These are phyloP conservation scores for Thraustochytrium sp. DNA, from an alignment of 352 stramenopile species.

Conservation along the genomic window DNA sequence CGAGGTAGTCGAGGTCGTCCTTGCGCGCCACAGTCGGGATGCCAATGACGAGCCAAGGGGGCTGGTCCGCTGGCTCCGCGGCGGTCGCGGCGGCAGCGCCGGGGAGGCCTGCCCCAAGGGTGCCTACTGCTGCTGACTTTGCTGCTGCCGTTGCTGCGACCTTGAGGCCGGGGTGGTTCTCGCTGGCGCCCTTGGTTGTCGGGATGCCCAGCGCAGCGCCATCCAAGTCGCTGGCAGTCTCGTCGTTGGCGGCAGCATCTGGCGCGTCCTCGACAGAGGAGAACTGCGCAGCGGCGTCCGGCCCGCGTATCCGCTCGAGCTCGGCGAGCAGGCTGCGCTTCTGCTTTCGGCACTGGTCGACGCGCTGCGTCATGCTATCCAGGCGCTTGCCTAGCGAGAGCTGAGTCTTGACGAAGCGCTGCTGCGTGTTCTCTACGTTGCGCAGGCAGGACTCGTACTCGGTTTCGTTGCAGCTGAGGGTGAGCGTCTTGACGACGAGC, in stretches of 20 bases:
- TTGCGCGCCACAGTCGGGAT: slow-evolving; percentile 55
- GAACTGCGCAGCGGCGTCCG: too few species aligned
- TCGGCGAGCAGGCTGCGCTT: neutral
- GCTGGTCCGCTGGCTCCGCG: neutral
- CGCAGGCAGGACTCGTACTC: slow-evolving; percentile 35
- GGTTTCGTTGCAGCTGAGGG: slow-evolving; percentile 38
- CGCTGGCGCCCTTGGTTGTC: too few species aligned
- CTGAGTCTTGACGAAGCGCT: neutral
- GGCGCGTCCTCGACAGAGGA: neutral
- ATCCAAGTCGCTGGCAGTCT: too few species aligned
- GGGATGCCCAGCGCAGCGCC: too few species aligned
- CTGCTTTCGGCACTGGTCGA: neutral
- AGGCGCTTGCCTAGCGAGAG: slow-evolving; percentile 3
- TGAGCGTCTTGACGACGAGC: slow-evolving; percentile 31
- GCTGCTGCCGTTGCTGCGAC: too few species aligned
- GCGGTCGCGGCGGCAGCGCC: neutral
- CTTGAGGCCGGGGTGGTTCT: too few species aligned
- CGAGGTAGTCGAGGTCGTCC: slow-evolving; percentile 53
- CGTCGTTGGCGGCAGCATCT: neutral
- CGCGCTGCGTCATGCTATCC: neutral
- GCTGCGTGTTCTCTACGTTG: slow-evolving; percentile 16
- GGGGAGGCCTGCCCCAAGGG: neutral
- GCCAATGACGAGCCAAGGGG: slow-evolving; percentile 52
- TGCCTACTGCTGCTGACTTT: too few species aligned
- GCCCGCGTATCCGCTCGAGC: neutral